Conservation (phyloP, 225 moss, liverwort and hornwort species). For the Physcomitrellopsis africana region DNA sequence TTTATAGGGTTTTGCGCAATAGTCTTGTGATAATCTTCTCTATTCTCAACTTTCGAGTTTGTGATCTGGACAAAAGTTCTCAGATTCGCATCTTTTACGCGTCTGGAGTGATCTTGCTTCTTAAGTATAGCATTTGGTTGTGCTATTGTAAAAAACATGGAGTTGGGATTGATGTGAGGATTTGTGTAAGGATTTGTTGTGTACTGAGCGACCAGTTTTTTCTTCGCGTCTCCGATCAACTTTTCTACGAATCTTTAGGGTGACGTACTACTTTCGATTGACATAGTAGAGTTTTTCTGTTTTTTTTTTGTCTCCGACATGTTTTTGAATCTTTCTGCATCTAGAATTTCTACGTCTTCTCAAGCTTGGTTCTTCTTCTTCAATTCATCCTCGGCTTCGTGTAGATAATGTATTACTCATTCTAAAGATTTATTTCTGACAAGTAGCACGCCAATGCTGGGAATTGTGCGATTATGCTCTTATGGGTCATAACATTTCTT, state of each 20-base stretch:
- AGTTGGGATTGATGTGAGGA: not conserved
- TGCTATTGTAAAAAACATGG: not conserved
- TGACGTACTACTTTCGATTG: no score
- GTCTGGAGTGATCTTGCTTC: not conserved
- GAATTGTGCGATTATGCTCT: not conserved
- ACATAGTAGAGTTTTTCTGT: no score
- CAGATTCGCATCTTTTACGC: not conserved
- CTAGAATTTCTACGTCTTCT: not conserved
- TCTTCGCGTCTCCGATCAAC: no score
- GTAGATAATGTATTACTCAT: not conserved
- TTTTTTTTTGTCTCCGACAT: no score
- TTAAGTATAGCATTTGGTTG: not conserved
- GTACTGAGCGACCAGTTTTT: no score
- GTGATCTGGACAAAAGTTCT: slow-evolving; percentile 12
- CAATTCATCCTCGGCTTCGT: no score
- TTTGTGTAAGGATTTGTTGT: not conserved
- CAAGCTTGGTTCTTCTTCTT: not conserved
- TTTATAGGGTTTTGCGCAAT: not conserved
- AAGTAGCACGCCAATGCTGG: not conserved
- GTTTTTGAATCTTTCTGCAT: no score
- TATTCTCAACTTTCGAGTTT: not conserved
- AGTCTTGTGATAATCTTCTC: not conserved
- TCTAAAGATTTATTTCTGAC: not conserved
- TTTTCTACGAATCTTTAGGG: no score
- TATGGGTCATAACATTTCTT: not conserved